Evolutionary conservation across 2,329 filamentous ascomycete genomes (phyloP).

Genomic region (Stagonosporopsis vannaccii): DNA sequence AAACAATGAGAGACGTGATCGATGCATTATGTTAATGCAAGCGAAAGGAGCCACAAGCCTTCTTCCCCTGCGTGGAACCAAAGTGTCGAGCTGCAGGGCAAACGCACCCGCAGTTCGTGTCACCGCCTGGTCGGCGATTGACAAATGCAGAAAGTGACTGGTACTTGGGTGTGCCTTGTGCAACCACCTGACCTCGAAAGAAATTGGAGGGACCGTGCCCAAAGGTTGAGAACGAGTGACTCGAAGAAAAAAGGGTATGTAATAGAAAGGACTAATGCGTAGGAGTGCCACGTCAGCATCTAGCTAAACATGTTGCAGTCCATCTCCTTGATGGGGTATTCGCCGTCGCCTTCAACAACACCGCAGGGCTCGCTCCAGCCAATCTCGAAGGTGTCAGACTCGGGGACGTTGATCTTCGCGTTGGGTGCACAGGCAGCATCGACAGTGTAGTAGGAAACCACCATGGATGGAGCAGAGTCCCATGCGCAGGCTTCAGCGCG

Average conservation of each 20-base stretch:
- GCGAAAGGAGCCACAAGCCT: constrained; percentile 1
- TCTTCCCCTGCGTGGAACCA: constrained; percentile 9
- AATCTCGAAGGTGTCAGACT: constrained; percentile 48
- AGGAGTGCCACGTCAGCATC: constrained; percentile 1
- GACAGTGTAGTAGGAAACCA: constrained; percentile 50
- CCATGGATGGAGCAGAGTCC: constrained; percentile 51
- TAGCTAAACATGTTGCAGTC: constrained; percentile 38
- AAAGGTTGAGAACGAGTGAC: constrained; percentile 11
- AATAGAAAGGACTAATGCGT: constrained; percentile 4
- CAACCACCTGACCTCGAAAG: constrained; percentile 20
- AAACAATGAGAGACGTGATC: constrained; percentile 3
- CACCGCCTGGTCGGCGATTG: constrained; percentile 3
- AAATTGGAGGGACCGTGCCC: constrained; percentile 11
- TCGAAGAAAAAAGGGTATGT: constrained; percentile 10
- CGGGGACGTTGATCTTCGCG: constrained; percentile 31
- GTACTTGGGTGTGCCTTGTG: constrained; percentile 17
- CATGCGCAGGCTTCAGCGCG: constrained; percentile 46
- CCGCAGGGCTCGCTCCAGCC: constrained; percentile 48
- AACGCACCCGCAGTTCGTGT: constrained; percentile 8
- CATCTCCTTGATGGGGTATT: constrained; percentile 53
- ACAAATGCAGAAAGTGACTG: constrained; percentile 19
- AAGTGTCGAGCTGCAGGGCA: constrained; percentile 10
- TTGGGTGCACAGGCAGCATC: constrained; percentile 49
- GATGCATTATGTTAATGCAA: background rate
- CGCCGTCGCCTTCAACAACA: constrained; percentile 54